These are phyloP conservation scores for Naumovozyma castellii DNA, from an alignment of 805 yeast species.

Conservation along the genomic window DNA sequence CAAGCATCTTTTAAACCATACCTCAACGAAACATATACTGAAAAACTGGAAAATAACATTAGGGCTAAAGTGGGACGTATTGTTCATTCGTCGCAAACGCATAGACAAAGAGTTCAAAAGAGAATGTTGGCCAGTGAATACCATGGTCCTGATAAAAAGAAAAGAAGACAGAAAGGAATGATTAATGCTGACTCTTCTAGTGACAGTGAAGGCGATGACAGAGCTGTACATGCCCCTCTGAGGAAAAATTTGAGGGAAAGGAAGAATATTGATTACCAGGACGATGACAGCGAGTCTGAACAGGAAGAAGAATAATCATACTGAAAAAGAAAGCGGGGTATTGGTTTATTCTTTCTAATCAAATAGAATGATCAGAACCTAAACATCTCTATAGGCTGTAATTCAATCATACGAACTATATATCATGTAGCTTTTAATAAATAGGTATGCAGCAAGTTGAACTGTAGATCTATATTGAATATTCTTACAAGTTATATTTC, in stretches of 20 bases:
- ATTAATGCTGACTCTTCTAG: slow-evolving; percentile 5
- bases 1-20: slow-evolving; percentile 47
- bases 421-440: no score
- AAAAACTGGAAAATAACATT: slow-evolving; percentile 29
- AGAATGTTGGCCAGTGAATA: slow-evolving; percentile 21
- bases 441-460: not conserved
- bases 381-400: no score
- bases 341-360: no score
- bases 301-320: slow-evolving; percentile 9
- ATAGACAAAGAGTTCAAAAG: slow-evolving; percentile 25
- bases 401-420: no score
- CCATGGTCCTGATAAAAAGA: slow-evolving; percentile 9
- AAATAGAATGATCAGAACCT: no score
- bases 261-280: slow-evolving; percentile 30
- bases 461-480: not conserved
- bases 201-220: slow-evolving; percentile 14
- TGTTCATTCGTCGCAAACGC: slow-evolving; percentile 22
- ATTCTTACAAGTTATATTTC: not conserved
- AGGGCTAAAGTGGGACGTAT: slow-evolving; percentile 28
- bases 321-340: no score
- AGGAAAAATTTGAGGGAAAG: slow-evolving; percentile 33
- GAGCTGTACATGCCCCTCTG: slow-evolving; percentile 14
- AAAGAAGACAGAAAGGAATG: slow-evolving; percentile 3
- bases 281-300: slow-evolving; percentile 28
- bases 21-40: slow-evolving; percentile 40